Percentiles rank a stretch among this genome's conserved stretches.
These are phyloP conservation scores for Helenozyma baotianmanensis DNA, from an alignment of 805 yeast genomes.

Conservation along the genomic window DNA sequence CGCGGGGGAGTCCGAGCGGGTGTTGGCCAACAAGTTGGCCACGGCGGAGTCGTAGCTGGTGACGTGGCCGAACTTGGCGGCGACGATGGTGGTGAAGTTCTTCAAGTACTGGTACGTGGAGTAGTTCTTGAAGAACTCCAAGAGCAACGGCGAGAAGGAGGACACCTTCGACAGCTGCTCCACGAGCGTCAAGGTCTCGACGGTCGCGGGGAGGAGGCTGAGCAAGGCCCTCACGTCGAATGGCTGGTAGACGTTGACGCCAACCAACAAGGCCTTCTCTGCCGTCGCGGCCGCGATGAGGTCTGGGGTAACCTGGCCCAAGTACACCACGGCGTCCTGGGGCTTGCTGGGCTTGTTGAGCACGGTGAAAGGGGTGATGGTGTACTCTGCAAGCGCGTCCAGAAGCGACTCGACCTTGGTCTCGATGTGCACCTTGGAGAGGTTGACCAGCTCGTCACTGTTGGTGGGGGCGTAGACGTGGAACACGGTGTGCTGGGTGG, in stretches of 20 bases:
- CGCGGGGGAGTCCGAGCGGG: conserved; percentile 49
- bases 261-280: conserved; percentile 44
- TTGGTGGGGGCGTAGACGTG: conserved; percentile 55
- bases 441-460: conserved; percentile 11
- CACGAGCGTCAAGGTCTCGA: conserved; percentile 54
- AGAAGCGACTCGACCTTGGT: conserved; percentile 10
- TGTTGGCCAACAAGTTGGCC: conserved; percentile 47
- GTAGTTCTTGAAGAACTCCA: conserved; percentile 68
- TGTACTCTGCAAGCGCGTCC: conserved; percentile 21
- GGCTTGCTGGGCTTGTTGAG: conserved; percentile 31
- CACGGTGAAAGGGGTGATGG: conserved; percentile 26
- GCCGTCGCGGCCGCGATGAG: conserved; percentile 37
- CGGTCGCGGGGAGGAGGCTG: conserved; percentile 48
- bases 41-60: conserved; percentile 36
- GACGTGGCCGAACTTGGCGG: conserved; percentile 53
- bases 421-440: conserved; percentile 1
- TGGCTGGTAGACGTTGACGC: conserved; percentile 69
- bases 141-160: conserved; percentile 60
- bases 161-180: conserved; percentile 50
- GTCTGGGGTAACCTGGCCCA: conserved; percentile 53
- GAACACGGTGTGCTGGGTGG: conserved; percentile 47
- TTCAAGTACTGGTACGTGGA: conserved; percentile 42
- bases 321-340: conserved; percentile 50
- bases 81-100: conserved; percentile 48
- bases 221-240: conserved; percentile 54